Percentiles rank a stretch among this genome's conserved stretches.
Evolutionary conservation across 202 grass and related monocot species (phyloP).

Genomic region (Alloteropsis angusta): DNA sequence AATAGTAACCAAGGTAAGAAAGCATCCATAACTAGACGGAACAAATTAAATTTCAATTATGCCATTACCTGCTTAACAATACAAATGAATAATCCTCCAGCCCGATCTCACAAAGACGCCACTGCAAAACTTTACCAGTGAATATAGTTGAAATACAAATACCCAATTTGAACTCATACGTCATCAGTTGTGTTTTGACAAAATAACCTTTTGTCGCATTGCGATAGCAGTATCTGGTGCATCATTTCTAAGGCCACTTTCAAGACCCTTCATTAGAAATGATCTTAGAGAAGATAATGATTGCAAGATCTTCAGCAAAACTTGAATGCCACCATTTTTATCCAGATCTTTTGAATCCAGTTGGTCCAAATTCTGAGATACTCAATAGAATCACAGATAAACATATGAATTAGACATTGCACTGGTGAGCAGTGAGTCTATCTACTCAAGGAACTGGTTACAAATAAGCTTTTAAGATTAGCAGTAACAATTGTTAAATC

Average conservation of each 20-base stretch:
- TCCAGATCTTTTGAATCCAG: slow-evolving; percentile 28
- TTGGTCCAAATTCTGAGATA: slow-evolving; percentile 68
- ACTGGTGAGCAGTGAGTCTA: too few relatives aligned
- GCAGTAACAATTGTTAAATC: neutral
- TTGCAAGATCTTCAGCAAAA: slow-evolving; percentile 64
- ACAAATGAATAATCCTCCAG: slow-evolving; percentile 98
- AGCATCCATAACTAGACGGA: neutral
- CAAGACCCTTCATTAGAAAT: slow-evolving; percentile 68
- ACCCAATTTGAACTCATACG: slow-evolving; percentile 11
- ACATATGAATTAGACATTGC: neutral
- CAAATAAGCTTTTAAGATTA: neutral
- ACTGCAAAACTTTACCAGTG: slow-evolving; percentile 47
- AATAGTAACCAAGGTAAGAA: neutral
- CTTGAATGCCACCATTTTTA: slow-evolving; percentile 34
- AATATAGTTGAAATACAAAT: slow-evolving; percentile 32
- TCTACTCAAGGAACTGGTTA: too few relatives aligned
- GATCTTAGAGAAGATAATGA: slow-evolving; percentile 63
- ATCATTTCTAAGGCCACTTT: slow-evolving; percentile 95
- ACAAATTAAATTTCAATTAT: slow-evolving; percentile 8
- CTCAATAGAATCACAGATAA: slow-evolving; percentile 19
- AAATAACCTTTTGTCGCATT: slow-evolving; percentile 82
- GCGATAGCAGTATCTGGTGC: slow-evolving; percentile 82
- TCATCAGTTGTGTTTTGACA: slow-evolving; percentile 8
- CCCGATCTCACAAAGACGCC: slow-evolving; percentile 96
- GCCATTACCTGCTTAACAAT: slow-evolving; percentile 68